Base-by-base conservation (phyloP, 352 stramenopile genomes). In the Phytophthora europaea region DNA sequence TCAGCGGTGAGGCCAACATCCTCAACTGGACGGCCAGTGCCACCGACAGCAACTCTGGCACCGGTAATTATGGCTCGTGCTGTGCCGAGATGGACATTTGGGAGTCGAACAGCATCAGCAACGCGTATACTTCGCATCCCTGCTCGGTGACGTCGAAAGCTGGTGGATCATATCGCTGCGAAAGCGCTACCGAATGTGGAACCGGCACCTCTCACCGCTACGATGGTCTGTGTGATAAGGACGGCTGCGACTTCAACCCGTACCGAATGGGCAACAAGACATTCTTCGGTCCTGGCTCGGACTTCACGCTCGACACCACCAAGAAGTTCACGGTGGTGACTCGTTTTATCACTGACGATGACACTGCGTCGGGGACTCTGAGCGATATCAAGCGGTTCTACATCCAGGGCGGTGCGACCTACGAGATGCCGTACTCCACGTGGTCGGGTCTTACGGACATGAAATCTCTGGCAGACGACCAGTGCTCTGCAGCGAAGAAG, bases 1-100 rank as follows among this genome's bases (percentile, higher is more conserved):
- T 89, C 61, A 68, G 84, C 38, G 82, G 82, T 52, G 79, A 84
- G 33, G 82, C 82, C 4, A 89, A 89, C 65, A 64, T 83, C 12
- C 20, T 83, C 2, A 65, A 83, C 53, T 89, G 78, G 82, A 67
- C 53, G 2, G n/a, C 54, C 2, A 61, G 54, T 48, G 20, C 33
- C 1, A 58, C 56, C 3, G 73, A 86, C 26, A 51, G 53, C 43
- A 89, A 78, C 50, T 75, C 82, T 1, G 82, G 82, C 1, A 36
- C 43, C 15, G 80, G 80, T 18, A 64, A 65, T 31, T 87, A 81
- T 64, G 80, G 82, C 34, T 57, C 80, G 23, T 90, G 83, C 75
- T 88, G 83, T 64, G 58, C 67, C 22, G 83, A 90, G 75, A 74
- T 84, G 52, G 79, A 84, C 50, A 78, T 85, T 52, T 85, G 73